Base-by-base conservation (phyloP, 345 rosid genomes). In the Rhizophora mangle region DNA sequence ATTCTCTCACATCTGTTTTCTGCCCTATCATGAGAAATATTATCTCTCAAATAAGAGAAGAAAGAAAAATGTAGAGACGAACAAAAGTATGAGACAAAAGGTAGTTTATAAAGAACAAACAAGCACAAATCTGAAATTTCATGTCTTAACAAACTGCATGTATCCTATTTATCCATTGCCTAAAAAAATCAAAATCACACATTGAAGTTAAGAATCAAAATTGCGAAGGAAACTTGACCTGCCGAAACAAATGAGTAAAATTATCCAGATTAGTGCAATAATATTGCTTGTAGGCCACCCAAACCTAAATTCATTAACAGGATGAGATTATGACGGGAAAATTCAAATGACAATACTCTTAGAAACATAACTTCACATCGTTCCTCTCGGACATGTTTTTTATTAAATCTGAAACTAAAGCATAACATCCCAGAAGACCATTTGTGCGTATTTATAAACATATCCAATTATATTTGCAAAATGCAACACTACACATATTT, bases 251-350 rank as follows among this genome's bases (percentile, higher is more conserved):
- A 91, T 72, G 55, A 91, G 69, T 8, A 91, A 79, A 75, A 82
- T 58, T 68, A 91, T 85, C 98, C 98, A 94, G 11, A 87, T 20
- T 31, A 81, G 37, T 62, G 86, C 89, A 81, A 62, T 36, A 60
- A 87, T 57, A 68, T 77, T 91, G 96, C 84, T 94, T 94, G 84
- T 91, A 94, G 49, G 80, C 79, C 74, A 89, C 85, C 98, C 97
- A 94, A 57, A 89, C 88, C 97, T 77, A 53, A 20, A 62, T 43
- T 11, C 57, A 77, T 22, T 31, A 1, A 58, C 8, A 21, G 21
- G 58, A 67, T 10, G 27, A 30, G 18, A 31, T 49, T 19, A 47
- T 49, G 52, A 55, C 3, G 30, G 30, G 49, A 43, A 54, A 55
- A 55, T 55, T 55, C 9, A 8, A 22, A 20, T 27, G 10, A 55